Evolutionary conservation across 306 rosid genomes (phyloP), one percentile per base, ranked within the genome.

Genomic region (Begonia fuchsioides): DNA sequence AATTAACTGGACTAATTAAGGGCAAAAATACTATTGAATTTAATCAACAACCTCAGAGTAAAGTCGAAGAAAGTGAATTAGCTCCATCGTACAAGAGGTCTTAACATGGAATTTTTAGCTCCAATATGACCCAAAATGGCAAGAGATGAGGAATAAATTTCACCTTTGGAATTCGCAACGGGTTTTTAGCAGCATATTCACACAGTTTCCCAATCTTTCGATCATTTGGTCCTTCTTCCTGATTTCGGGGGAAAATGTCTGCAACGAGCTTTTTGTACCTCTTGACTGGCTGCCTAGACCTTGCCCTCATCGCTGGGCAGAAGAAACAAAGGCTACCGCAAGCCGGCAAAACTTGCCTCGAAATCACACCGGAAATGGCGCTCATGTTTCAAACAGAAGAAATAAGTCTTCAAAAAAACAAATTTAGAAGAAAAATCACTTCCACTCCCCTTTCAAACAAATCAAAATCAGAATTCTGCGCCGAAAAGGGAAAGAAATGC

Each of bases 221-320:
- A 55, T 92, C 98, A 73, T 82, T 85, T 39, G 87, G 75, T 51
- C 76, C 94, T 45, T 92, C 96, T 62, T 82, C 98, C 98, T 65
- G 81, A 51, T 77, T 73, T 13, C 85, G 94, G 56, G 98, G 98
- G 40, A 92, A 85, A 69, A 82, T 82, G 8, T 85, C 96, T 46
- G 96, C 79, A 32, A 92, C 79, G 67, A 92, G 85, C 79, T 82
- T 92, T 94, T 92, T 92, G 87, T 92, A 92, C 73, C 98, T 79
- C 87, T 92, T 92, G 40, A 92, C 94, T 18, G 98, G 98, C 71
- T 92, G 98, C 56, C 96, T 75, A 18, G 98, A 92, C 79, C 98
- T 73, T 50, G 95, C 67, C 67, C 95, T 71, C 72, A 92, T n/a
- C 15, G 75, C 67, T 9, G 98, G 98, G 70, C 94, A 92, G 58